Evolutionary conservation across 495 filamentous ascomycete genomes (phyloP).

Genomic region (Hamigera avellanea): DNA sequence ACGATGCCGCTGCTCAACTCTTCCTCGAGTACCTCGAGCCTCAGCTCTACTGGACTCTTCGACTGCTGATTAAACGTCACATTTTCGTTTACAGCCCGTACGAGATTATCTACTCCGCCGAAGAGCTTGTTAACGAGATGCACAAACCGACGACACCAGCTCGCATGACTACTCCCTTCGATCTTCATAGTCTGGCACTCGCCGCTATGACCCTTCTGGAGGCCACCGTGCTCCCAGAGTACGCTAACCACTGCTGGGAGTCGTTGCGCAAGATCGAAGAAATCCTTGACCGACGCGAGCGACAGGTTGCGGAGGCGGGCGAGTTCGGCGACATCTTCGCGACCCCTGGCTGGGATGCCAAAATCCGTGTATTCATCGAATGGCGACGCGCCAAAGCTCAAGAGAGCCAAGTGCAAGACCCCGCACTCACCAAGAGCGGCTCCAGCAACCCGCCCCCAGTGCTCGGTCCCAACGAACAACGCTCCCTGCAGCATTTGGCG

Average conservation of each 20-base stretch:
- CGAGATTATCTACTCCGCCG: conserved; percentile 52
- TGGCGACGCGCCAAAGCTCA: conserved; percentile 31
- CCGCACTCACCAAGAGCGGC: conserved; percentile 11
- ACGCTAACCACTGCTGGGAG: conserved; percentile 31
- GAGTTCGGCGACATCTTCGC: conserved; percentile 31
- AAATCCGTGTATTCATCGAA: conserved; percentile 37
- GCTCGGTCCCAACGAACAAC: conserved; percentile 36
- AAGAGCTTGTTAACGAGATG: conserved; percentile 45
- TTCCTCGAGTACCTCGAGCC: conserved; percentile 41
- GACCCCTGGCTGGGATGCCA: conserved; percentile 30
- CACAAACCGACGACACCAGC: conserved; percentile 37
- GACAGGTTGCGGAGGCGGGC: conserved; percentile 9
- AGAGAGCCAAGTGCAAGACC: conserved; percentile 26
- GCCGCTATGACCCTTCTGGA: conserved; percentile 56
- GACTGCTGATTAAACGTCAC: conserved; percentile 48
- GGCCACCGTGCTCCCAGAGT: conserved; percentile 41
- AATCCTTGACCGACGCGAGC: conserved; percentile 29
- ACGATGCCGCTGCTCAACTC: conserved; percentile 16
- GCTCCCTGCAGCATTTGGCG: conserved; percentile 50
- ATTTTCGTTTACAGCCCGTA: conserved; percentile 42
- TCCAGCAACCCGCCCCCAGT: conserved; percentile 19
- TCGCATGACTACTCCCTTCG: conserved; percentile 44
- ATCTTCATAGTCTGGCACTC: conserved; percentile 63
- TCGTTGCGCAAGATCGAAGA: conserved; percentile 33
- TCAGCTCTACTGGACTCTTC: conserved; percentile 64